Evolutionary conservation across 164 flowering plant genomes (phyloP).

Genomic region (Vitis riparia): DNA sequence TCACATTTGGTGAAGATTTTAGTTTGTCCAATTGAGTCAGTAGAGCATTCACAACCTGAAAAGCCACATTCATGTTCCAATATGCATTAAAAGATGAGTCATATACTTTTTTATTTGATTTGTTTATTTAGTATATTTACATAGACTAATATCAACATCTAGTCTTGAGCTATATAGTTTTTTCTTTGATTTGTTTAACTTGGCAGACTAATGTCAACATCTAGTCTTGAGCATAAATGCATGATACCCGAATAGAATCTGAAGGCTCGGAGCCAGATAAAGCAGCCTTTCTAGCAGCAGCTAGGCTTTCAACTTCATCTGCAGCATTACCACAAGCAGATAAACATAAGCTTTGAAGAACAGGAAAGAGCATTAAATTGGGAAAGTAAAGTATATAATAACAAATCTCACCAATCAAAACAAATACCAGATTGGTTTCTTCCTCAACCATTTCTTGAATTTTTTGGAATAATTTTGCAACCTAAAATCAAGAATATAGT

Average conservation of each 20-base stretch:
- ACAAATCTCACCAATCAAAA: conserved; percentile 87
- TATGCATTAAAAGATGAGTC: neutral
- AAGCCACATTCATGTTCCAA: conserved; percentile 15
- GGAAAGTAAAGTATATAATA: neutral
- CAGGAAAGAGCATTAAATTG: conserved; percentile 2
- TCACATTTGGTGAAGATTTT: conserved; percentile 91
- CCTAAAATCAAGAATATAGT: conserved; percentile 42
- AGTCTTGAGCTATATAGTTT: too few relatives aligned
- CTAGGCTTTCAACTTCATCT: conserved; percentile 99
- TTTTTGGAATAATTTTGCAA: conserved; percentile 93
- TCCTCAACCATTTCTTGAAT: conserved; percentile 99
- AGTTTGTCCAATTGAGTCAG: conserved; percentile 94
- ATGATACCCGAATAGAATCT: conserved; percentile 85
- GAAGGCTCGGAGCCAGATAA: conserved; percentile 99
- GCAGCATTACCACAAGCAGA: conserved; percentile 20
- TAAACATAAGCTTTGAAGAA: neutral
- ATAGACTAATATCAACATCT: too few relatives aligned
- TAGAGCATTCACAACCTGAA: conserved; percentile 94
- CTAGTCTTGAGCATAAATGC: too few relatives aligned
- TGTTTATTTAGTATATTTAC: too few relatives aligned
- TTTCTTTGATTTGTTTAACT: too few relatives aligned
- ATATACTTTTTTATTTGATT: neutral
- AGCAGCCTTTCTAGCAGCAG: conserved; percentile 98
- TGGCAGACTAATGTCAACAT: too few relatives aligned
- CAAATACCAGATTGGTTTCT: conserved; percentile 94